Percentiles rank a stretch among this genome's conserved stretches.
phyloP scores from a whole-genome alignment of 1,139 yeast species.

The Pneumocystis canis region DNA sequence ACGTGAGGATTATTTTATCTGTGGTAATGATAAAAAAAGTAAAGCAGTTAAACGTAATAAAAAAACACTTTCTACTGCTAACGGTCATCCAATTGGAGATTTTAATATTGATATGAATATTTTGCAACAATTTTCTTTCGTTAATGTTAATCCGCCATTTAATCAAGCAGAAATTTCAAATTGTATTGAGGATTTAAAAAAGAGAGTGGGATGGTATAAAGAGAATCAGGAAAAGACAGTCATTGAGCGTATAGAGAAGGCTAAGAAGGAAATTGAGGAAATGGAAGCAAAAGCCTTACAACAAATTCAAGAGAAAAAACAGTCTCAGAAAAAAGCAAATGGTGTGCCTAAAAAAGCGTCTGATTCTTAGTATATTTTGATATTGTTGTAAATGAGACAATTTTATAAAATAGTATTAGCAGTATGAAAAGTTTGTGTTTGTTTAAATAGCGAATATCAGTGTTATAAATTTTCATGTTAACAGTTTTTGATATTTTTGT shows the following conservation, averaged over 20 bases:
- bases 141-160: constrained; percentile 69
- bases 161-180: constrained; percentile 56
- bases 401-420: background rate
- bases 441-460: background rate
- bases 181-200: constrained; percentile 55
- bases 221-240: constrained; percentile 74
- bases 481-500: background rate
- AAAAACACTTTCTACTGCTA: constrained; percentile 12
- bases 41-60: constrained; percentile 31
- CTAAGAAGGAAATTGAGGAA: constrained; percentile 18
- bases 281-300: constrained; percentile 9
- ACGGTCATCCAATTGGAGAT: constrained; percentile 26
- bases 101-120: constrained; percentile 71
- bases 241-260: constrained; percentile 27
- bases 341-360: background rate
- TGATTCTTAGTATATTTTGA: background rate
- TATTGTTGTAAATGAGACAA: background rate
- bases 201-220: constrained; percentile 55
- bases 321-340: constrained; percentile 1
- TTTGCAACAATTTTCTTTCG: constrained; percentile 61
- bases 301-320: constrained; percentile 1
- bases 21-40: constrained; percentile 31
- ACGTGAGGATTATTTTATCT: constrained; percentile 35
- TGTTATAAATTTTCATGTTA: background rate
- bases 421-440: background rate